Evolutionary conservation across 257 asterid genomes (phyloP).

Genomic region (Catharanthus roseus): DNA sequence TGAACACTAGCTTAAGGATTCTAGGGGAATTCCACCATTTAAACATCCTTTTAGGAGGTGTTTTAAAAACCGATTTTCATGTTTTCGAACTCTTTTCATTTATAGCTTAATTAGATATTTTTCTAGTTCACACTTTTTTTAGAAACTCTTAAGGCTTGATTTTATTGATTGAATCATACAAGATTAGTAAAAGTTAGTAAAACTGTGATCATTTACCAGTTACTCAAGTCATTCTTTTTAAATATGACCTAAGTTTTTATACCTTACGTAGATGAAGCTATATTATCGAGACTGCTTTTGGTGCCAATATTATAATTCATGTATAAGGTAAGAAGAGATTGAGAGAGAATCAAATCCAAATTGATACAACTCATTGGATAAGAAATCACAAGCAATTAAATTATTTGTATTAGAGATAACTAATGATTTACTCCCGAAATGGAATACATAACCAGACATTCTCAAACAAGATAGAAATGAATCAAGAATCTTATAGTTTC

Average conservation of each 20-base stretch:
- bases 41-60: no score
- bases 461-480: background rate
- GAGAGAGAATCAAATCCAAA: background rate
- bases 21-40: no score
- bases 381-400: background rate
- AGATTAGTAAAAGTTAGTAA: no score
- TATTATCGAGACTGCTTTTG: background rate
- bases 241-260: background rate
- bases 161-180: no score
- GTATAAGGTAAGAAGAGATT: background rate
- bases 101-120: no score
- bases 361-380: background rate
- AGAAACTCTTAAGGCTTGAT: no score
- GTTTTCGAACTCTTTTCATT: no score
- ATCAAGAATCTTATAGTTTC: no score
- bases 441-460: background rate
- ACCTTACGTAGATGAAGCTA: background rate
- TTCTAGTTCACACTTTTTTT: no score
- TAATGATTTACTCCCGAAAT: background rate
- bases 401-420: background rate
- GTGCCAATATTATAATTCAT: no score
- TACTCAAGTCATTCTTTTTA: background rate
- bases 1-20: no score
- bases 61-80: no score
- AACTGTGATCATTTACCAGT: constrained; percentile 4